phyloP scores from a whole-genome alignment of 768 basidiomycete genomes.

The Arthromyces matolae region DNA sequence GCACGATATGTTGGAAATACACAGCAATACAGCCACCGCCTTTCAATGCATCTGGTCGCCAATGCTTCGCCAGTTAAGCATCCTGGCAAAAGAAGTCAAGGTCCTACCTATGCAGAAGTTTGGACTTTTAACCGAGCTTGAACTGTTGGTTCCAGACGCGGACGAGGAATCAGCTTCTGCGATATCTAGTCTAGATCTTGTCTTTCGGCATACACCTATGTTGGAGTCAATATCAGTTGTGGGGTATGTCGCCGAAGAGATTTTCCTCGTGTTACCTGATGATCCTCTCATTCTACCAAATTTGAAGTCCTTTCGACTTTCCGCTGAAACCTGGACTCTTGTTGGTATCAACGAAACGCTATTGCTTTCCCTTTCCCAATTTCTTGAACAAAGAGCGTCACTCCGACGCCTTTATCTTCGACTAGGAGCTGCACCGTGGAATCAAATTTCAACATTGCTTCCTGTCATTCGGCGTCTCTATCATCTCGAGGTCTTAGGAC shows the following conservation, averaged over 20 bases:
- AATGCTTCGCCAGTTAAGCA: slow-evolving; percentile 4
- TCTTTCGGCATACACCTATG: slow-evolving; percentile 29
- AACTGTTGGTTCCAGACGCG: slow-evolving; percentile 29
- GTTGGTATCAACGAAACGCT: slow-evolving; percentile 13
- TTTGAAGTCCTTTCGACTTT: slow-evolving; percentile 35
- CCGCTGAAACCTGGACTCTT: slow-evolving; percentile 22
- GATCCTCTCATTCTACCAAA: slow-evolving; percentile 26
- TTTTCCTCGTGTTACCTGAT: slow-evolving; percentile 29
- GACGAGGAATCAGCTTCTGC: slow-evolving; percentile 23
- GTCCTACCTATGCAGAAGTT: slow-evolving; percentile 29
- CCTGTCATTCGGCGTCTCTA: slow-evolving; percentile 23
- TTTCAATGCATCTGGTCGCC: slow-evolving; percentile 3
- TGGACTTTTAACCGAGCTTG: slow-evolving; percentile 28
- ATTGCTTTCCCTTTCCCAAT: slow-evolving; percentile 22
- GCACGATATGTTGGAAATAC: not conserved
- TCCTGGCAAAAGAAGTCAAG: slow-evolving; percentile 15
- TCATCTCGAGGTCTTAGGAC: slow-evolving; percentile 32
- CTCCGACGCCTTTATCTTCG: slow-evolving; percentile 34
- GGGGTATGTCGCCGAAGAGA: slow-evolving; percentile 25
- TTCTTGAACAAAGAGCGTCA: slow-evolving; percentile 26
- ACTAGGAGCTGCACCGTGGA: slow-evolving; percentile 24
- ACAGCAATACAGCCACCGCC: not conserved
- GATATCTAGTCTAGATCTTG: slow-evolving; percentile 29
- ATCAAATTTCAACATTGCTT: slow-evolving; percentile 19
- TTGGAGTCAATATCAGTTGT: slow-evolving; percentile 37